Percentiles rank a stretch among this genome's conserved stretches.
Conservation (phyloP, 2,329 filamentous ascomycete species). For the Calonectria montana region DNA sequence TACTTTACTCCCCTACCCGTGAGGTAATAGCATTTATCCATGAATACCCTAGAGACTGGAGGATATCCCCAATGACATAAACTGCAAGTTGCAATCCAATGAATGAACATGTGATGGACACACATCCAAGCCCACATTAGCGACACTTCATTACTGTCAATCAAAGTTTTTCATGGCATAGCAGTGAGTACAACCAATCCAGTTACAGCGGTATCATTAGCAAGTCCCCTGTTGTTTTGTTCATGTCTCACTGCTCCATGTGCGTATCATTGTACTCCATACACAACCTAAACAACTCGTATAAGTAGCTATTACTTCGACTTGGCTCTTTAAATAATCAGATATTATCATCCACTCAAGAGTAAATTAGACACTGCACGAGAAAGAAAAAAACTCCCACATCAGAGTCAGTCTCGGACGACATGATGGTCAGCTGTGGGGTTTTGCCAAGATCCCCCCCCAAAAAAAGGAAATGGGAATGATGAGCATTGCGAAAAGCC, state of each 20-base stretch:
- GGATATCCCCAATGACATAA: too few relatives aligned
- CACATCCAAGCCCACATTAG: too few relatives aligned
- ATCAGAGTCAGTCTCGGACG: too few relatives aligned
- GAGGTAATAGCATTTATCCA: too few relatives aligned
- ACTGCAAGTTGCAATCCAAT: too few relatives aligned
- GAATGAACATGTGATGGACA: too few relatives aligned
- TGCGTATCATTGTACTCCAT: too few relatives aligned
- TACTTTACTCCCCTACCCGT: too few relatives aligned
- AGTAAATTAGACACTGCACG: background rate
- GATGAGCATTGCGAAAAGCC: background rate
- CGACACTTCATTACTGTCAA: background rate
- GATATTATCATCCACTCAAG: too few relatives aligned
- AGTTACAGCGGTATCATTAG: background rate
- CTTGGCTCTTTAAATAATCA: too few relatives aligned
- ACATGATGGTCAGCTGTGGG: background rate
- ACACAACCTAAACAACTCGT: background rate
- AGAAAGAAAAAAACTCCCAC: background rate
- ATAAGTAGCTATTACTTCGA: too few relatives aligned
- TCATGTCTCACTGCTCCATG: background rate
- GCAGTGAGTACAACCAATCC: background rate
- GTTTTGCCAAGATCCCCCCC: background rate
- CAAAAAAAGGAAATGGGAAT: background rate
- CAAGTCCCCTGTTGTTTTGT: background rate
- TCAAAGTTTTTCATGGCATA: background rate
- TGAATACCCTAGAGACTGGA: too few relatives aligned